Evolutionary conservation across 441 rosid species (phyloP), one percentile per base, ranked within the genome.

Genomic region (Erodium chrysanthum): DNA sequence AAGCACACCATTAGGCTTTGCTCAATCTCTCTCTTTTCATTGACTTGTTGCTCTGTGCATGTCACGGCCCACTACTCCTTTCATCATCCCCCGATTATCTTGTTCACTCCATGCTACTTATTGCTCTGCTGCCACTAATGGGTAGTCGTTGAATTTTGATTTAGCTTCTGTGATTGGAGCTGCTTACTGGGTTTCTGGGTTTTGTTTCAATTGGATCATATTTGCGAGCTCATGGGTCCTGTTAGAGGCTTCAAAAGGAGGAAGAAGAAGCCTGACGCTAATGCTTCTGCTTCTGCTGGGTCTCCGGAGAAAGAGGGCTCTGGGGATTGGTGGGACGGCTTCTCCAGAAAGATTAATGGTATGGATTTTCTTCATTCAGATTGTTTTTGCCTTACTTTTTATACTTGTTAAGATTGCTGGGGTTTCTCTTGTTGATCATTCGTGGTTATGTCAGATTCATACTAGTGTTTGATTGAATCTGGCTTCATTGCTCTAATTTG

Each of bases 261-360:
- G 76, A 78, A 75, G 75, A 80, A 71, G 69, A 83, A 67, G 70
- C 65, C 50, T 22, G 85, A 79, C 67, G 84, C 73, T 25, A 77
- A 75, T 70, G 82, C 68, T 75, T 22, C 31, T 37, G 73, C 63
- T 68, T 77, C 83, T 29, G 33, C 83, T 29, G 33, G 79, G 84
- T 83, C 83, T 68, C 50, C 82, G 14, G 80, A 73, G 71, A 76
- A 76, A 68, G 82, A 83, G 69, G 80, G 73, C 46, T 72, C 85
- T 71, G 70, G 65, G 66, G 84, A 83, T 81, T 81, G 87, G 85
- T 84, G 83, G 81, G 83, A 72, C 69, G 87, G 83, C 48, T 82
- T 83, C 65, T 84, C 80, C 66, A 77, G 68, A 64, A 70, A 76
- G 78, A 72, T 83, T 78, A 74, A 77, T 76, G 88, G 91, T 86